phyloP scores from a whole-genome alignment of 257 asterid genomes.

The Solanum lignicaule region DNA sequence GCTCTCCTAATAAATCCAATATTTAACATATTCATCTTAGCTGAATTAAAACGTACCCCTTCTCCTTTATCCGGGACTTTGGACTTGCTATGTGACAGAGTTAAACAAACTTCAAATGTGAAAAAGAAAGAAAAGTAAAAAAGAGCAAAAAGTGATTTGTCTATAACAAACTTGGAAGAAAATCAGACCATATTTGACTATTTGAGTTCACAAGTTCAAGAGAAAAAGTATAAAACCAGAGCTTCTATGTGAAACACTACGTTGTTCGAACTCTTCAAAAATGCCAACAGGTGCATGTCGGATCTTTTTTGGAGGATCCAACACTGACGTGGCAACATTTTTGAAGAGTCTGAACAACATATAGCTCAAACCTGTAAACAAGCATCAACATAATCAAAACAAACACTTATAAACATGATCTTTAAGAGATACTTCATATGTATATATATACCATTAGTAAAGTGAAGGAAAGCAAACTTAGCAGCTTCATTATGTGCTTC shows the following conservation, averaged over 20 bases:
- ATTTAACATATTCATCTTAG: background rate
- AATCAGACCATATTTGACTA: background rate
- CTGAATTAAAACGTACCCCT: background rate
- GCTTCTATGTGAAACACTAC: background rate
- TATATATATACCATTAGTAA: constrained; percentile 21
- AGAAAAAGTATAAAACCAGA: background rate
- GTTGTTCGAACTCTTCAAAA: background rate
- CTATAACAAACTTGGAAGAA: background rate
- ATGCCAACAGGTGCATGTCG: background rate
- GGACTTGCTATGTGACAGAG: background rate
- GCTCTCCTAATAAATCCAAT: background rate
- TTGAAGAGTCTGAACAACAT: background rate
- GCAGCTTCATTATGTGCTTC: constrained; percentile 41
- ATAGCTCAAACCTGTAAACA: background rate
- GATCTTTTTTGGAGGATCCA: background rate
- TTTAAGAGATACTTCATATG: background rate
- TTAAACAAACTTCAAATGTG: background rate
- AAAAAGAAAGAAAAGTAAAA: background rate
- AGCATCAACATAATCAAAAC: background rate
- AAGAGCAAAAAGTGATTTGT: background rate
- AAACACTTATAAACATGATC: background rate
- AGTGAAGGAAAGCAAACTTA: constrained; percentile 29
- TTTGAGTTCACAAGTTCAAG: background rate
- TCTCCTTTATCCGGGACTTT: background rate
- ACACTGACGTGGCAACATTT: background rate